phyloP scores from a whole-genome alignment of 495 filamentous ascomycete genomes.

The Aspergillus funiculosus region DNA sequence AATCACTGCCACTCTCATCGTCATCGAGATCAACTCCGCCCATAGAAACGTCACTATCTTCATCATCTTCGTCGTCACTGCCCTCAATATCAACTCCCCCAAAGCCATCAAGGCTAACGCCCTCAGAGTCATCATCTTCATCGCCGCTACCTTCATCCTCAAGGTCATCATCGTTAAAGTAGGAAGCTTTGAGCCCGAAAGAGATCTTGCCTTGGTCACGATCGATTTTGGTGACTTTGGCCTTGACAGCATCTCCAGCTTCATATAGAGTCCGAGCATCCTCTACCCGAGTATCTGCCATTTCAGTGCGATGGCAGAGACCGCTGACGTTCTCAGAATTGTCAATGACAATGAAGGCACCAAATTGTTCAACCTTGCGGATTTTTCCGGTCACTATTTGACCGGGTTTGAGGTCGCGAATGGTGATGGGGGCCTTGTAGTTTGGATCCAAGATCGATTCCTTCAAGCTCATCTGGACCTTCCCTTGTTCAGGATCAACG shows the following conservation, averaged over 20 bases:
- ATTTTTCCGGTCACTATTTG: slow-evolving; percentile 82
- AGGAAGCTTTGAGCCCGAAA: slow-evolving; percentile 88
- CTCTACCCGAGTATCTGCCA: slow-evolving; percentile 72
- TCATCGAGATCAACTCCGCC: slow-evolving; percentile 52
- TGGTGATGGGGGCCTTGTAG: slow-evolving; percentile 61
- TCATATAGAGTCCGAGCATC: slow-evolving; percentile 79
- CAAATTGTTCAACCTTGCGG: slow-evolving; percentile 88
- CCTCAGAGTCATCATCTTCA: slow-evolving; percentile 43
- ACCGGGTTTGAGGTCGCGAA: slow-evolving; percentile 68
- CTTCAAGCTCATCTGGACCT: slow-evolving; percentile 81
- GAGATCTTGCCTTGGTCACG: slow-evolving; percentile 64
- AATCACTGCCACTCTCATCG: slow-evolving; percentile 44
- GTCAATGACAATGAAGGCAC: slow-evolving; percentile 88
- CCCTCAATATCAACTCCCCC: slow-evolving; percentile 42
- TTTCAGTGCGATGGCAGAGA: slow-evolving; percentile 83
- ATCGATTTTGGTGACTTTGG: slow-evolving; percentile 76
- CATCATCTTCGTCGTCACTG: slow-evolving; percentile 36
- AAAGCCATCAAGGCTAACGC: slow-evolving; percentile 40
- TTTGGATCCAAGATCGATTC: slow-evolving; percentile 74
- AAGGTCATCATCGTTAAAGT: slow-evolving; percentile 64
- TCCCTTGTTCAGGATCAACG: slow-evolving; percentile 57
- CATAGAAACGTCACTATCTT: slow-evolving; percentile 43
- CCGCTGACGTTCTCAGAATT: slow-evolving; percentile 80
- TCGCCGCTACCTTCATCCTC: slow-evolving; percentile 51
- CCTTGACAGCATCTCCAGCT: slow-evolving; percentile 86